These are phyloP conservation scores for Aurantiochytrium sp. DNA, from an alignment of 108 stramenopile species.

Conservation along the genomic window DNA sequence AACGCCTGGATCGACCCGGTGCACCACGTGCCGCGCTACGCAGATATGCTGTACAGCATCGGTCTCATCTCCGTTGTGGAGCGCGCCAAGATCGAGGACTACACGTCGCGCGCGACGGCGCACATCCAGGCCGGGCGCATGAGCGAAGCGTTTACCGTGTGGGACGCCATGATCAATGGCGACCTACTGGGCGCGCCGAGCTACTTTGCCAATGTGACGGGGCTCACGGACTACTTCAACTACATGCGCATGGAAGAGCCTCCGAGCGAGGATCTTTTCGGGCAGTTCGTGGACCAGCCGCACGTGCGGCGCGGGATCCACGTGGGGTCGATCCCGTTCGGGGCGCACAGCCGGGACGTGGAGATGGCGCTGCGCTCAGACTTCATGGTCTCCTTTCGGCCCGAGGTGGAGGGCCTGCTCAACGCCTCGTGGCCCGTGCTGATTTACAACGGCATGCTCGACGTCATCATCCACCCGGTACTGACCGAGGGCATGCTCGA, in stretches of 20 bases:
- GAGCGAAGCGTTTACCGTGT: constrained; percentile 6
- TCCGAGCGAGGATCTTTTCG: background rate
- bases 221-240: constrained; percentile 42
- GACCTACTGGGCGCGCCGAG: constrained; percentile 18
- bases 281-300: constrained; percentile 24
- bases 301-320: background rate
- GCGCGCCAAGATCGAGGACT: background rate
- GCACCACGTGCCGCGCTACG: background rate
- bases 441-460: constrained; percentile 34
- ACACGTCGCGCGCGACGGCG: background rate
- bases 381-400: constrained; percentile 26
- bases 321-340: constrained; percentile 5
- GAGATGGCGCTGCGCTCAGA: constrained; percentile 23
- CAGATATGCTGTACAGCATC: background rate
- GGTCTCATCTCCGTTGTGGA: background rate
- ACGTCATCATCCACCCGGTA: constrained; percentile 32
- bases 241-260: constrained; percentile 11
- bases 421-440: background rate
- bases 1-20: constrained; percentile 38
- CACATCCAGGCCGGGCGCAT: background rate
- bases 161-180: constrained; percentile 39
- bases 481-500: constrained; percentile 2
- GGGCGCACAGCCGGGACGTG: background rate
- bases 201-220: constrained; percentile 30
- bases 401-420: background rate